Base-by-base conservation (phyloP, 257 asterid species). In the Solanum sparsipilum region DNA sequence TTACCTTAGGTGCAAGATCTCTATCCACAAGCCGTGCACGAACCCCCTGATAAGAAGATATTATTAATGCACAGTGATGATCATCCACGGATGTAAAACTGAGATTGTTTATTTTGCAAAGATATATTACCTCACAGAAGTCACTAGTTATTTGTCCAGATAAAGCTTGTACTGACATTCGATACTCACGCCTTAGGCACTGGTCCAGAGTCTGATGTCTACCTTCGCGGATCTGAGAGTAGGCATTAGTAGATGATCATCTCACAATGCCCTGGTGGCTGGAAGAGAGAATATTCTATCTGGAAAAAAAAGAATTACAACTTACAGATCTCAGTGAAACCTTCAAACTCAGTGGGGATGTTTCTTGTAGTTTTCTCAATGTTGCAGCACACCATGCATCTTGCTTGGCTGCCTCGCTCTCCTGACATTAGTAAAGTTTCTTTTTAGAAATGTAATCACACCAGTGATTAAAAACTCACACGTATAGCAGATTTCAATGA, bases 321-420 rank as follows among this genome's bases (percentile, higher is more conserved):
- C 99, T 93, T 93, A 97, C 99, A 82, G 99, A 95, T 97, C 91
- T 94, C 90, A 97, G 90, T 36, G 99, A 88, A 89, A 97, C 99
- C 92, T 97, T 96, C 95, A 97, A 93, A 92, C 99, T 97, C 91
- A 96, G 89, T 41, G 98, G 99, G 15, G 99, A 92, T 27, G 95
- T 92, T 86, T 95, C 93, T 87, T 94, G 92, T 60, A 97, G 99
- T 89, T 93, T 97, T 91, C 87, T 90, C 91, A 97, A 86, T 48
- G 98, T 92, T 70, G 96, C 93, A 41, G 46, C 72, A 79, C 96
- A 95, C 98, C 98, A 97, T 7, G 86, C 74, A 71, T 97, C 97
- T 6, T 94, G 92, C 76, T 95, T 94, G 74, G 94, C 94, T 83
- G 95, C 96, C 92, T 96, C 98, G 58, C 88, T 92, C 93, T 95